Evolutionary conservation across 495 filamentous ascomycete genomes (phyloP).

Genomic region (Mycothermus thermophilus): DNA sequence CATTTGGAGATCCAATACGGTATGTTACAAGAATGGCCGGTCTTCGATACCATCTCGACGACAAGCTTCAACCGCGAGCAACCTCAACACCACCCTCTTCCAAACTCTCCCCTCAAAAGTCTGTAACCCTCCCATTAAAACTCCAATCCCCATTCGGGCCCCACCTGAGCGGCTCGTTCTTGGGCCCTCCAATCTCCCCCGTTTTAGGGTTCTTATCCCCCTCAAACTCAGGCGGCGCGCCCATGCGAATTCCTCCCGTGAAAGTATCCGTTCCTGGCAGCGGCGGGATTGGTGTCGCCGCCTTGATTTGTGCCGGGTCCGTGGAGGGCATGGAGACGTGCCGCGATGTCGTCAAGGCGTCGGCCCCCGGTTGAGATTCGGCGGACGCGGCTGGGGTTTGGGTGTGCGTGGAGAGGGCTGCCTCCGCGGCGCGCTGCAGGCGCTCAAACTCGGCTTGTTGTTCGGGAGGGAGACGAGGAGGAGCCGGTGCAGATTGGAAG

Average conservation of each 20-base stretch:
- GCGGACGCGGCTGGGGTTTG: constrained; percentile 5
- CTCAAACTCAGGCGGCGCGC: constrained; percentile 82
- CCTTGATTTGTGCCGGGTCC: constrained; percentile 1
- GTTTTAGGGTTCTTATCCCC: constrained; percentile 88
- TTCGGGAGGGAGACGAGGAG: constrained; percentile 70
- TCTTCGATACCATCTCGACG: no score
- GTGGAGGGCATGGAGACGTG: constrained; percentile 10
- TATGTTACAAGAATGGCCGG: no score
- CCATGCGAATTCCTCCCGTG: constrained; percentile 32
- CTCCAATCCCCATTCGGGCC: constrained; percentile 76
- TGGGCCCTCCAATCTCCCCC: constrained; percentile 91
- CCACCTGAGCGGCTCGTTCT: constrained; percentile 94
- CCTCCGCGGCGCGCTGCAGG: constrained; percentile 49
- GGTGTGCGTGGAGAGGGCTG: constrained; percentile 14
- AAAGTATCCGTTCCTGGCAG: constrained; percentile 9
- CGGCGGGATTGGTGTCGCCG: neutral
- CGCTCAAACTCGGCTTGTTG: constrained; percentile 89
- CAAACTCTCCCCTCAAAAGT: constrained; percentile 58
- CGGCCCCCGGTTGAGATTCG: neutral
- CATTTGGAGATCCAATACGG: no score
- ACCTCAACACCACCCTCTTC: no score
- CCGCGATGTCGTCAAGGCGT: constrained; percentile 11
- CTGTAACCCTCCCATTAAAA: constrained; percentile 88
- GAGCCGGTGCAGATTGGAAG: constrained; percentile 45
- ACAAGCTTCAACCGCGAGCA: no score